Base-by-base conservation (phyloP, 495 filamentous ascomycete genomes). In the Aspergillus haitiensis region DNA sequence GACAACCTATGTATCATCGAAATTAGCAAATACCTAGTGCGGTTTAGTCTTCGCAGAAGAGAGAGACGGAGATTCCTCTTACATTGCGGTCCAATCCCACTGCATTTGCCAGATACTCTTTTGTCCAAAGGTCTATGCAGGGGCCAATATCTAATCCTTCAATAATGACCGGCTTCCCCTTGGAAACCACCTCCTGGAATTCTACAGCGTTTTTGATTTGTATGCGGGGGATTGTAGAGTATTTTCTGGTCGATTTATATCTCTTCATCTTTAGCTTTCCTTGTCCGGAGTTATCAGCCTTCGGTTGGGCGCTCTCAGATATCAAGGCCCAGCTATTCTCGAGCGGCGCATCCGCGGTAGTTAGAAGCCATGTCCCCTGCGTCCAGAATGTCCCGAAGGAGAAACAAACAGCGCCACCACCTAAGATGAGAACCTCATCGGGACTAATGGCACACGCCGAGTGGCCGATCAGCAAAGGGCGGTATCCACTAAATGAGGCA, bases 371-470 rank as follows among this genome's bases (percentile, higher is more conserved):
- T 42, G 79, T 78, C 0, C 81, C 85, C 46, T 81, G 75, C 57
- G 89, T 91, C 85, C 88, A 91, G 61, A 81, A 87, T 12, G 86
- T 86, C 7, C 90, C 91, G 80, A 96, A 93, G 0, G 90, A 91
- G 72, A 95, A 96, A 70, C 92, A 96, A 0, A 92, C 89, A 31
- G 90, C 90, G 16, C 93, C 92, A 13, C 93, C 92, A 8, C 91
- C 91, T 37, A 88, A 70, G 2, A 96, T 70, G 15, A 88, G 62
- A 5, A 91, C 62, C 31, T 79, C 67, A 13, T 77, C 71, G 16
- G 71, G 63, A 48, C 66, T 65, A 1, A 81, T 73, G 7, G 76
- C 70, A 18, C 79, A 84, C 7, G 79, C 71, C 13, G 83, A 84
- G 60, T 83, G 78, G 6, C 92, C 91, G 46, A 87, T 76, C 15